Conservation (phyloP, 2,329 filamentous ascomycete genomes). For the Botrytis tulipae region DNA sequence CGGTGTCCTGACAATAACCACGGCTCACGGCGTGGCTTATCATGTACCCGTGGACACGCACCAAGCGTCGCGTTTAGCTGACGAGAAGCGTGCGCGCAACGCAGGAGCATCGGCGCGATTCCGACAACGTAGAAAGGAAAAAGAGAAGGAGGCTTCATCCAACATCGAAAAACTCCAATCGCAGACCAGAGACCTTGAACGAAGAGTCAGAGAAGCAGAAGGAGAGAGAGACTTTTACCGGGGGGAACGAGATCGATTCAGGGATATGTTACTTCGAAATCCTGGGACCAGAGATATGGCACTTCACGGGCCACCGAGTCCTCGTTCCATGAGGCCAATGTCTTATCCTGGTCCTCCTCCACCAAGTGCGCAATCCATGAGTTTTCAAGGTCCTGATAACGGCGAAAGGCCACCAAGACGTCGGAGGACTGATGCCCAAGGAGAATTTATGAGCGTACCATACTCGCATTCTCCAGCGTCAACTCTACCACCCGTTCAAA, state of each 20-base stretch:
- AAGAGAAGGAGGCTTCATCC: conserved; percentile 69
- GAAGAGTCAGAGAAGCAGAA: conserved; percentile 51
- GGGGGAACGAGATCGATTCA: conserved; percentile 68
- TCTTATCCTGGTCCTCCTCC: conserved; percentile 31
- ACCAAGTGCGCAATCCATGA: conserved; percentile 25
- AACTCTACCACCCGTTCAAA: conserved; percentile 34
- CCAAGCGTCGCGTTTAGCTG: conserved; percentile 76
- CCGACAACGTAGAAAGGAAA: conserved; percentile 76
- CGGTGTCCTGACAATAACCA: conserved; percentile 40
- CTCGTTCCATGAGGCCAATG: conserved; percentile 36
- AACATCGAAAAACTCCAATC: conserved; percentile 71
- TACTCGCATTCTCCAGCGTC: conserved; percentile 35
- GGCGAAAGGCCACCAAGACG: conserved; percentile 35
- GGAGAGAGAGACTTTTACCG: conserved; percentile 73
- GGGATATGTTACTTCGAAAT: conserved; percentile 61
- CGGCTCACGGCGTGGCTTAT: conserved; percentile 52
- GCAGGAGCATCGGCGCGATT: conserved; percentile 83
- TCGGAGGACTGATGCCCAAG: conserved; percentile 36
- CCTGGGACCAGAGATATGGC: conserved; percentile 55
- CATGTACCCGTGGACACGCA: conserved; percentile 74
- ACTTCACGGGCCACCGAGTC: conserved; percentile 52
- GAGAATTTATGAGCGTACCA: conserved; percentile 34
- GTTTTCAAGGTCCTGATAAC: conserved; percentile 27
- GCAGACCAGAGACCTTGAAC: conserved; percentile 63
- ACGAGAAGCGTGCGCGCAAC: conserved; percentile 83